A percentile compares a stretch with the other conserved stretches of the same genome.
These are phyloP conservation scores for Candida glucosophila DNA, from an alignment of 1,139 yeast species.

Conservation along the genomic window DNA sequence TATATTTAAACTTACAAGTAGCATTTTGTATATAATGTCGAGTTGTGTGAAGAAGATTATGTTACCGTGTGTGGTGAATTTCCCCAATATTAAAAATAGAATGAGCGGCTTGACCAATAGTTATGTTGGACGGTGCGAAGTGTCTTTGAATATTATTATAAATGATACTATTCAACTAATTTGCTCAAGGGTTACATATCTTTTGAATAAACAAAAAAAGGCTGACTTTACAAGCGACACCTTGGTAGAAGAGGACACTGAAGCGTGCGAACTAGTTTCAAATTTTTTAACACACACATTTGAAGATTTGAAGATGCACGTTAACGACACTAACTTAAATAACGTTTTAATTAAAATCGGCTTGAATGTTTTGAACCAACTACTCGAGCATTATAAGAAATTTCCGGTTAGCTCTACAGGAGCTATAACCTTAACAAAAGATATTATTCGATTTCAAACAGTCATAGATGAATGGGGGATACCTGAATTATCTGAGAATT, in stretches of 20 bases:
- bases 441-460: constrained; percentile 70
- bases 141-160: constrained; percentile 58
- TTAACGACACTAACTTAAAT: constrained; percentile 48
- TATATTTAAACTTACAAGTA: constrained; percentile 49
- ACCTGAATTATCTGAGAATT: constrained; percentile 56
- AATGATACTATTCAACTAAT: constrained; percentile 47
- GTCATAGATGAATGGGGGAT: constrained; percentile 66
- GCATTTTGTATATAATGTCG: constrained; percentile 59
- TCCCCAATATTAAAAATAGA: constrained; percentile 53
- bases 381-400: constrained; percentile 69
- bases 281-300: constrained; percentile 42
- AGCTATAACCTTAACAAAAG: constrained; percentile 78
- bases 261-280: constrained; percentile 58
- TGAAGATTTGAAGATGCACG: constrained; percentile 20
- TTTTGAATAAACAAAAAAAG: constrained; percentile 38
- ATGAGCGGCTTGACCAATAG: constrained; percentile 60
- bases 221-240: constrained; percentile 30
- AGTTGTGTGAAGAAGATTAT: constrained; percentile 65
- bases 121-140: constrained; percentile 60
- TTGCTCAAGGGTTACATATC: constrained; percentile 36
- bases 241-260: constrained; percentile 49
- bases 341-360: constrained; percentile 55
- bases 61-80: constrained; percentile 60
- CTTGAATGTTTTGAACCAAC: constrained; percentile 44
- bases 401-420: constrained; percentile 75